phyloP scores from a whole-genome alignment of 176 grass and related monocot genomes.

The Aegilops longissima region DNA sequence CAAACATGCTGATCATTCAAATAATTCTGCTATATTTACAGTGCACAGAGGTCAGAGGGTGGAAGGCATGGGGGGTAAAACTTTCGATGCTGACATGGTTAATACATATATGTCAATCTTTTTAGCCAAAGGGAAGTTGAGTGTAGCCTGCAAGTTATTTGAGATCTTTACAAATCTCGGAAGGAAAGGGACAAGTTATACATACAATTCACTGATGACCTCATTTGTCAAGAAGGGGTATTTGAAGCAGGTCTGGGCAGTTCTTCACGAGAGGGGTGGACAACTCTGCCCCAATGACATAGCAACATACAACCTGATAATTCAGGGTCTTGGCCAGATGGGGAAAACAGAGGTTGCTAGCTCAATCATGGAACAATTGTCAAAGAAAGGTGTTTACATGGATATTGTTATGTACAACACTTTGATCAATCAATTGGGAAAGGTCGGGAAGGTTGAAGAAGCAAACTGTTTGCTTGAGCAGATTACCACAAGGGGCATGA shows the following conservation, averaged over 20 bases:
- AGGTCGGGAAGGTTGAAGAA: conserved; percentile 63
- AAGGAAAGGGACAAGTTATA: conserved; percentile 70
- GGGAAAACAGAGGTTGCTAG: conserved; percentile 69
- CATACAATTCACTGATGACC: conserved; percentile 90
- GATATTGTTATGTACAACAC: conserved; percentile 98
- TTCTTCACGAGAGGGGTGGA: conserved; percentile 78
- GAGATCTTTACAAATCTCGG: conserved; percentile 67
- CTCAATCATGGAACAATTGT: conserved; percentile 66
- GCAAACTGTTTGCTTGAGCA: conserved; percentile 67
- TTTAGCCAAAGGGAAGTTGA: conserved; percentile 83
- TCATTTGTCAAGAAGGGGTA: conserved; percentile 96
- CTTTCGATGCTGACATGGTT: conserved; percentile 87
- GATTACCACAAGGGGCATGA: conserved; percentile 70
- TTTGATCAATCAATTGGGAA: conserved; percentile 85
- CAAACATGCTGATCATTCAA: conserved; percentile 41
- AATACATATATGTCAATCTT: conserved; percentile 98
- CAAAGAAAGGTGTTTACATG: conserved; percentile 76
- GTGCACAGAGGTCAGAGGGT: conserved; percentile 66
- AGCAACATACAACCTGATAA: conserved; percentile 87
- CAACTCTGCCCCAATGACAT: conserved; percentile 77
- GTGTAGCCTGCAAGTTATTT: conserved; percentile 92
- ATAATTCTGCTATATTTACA: conserved; percentile 48
- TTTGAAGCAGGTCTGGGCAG: conserved; percentile 72
- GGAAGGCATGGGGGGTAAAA: conserved; percentile 52
- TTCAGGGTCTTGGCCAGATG: conserved; percentile 87